phyloP scores from a whole-genome alignment of 345 rosid species.

The Combretum micranthum region DNA sequence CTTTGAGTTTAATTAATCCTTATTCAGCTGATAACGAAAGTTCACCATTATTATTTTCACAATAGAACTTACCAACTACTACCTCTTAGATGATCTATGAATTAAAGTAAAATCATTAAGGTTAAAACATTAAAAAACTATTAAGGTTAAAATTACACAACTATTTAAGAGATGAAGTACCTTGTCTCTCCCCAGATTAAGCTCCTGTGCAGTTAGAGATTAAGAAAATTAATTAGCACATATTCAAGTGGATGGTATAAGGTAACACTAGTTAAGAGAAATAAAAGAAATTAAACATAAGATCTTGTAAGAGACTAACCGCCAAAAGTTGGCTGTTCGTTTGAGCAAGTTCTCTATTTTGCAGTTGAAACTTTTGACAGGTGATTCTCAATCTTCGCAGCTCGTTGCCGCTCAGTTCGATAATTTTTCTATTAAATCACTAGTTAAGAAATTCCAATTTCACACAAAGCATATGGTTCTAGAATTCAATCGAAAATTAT shows the following conservation, averaged over 20 bases:
- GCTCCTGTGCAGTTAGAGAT: constrained; percentile 29
- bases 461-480: constrained; percentile 1
- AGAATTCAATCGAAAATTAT: background rate
- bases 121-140: background rate
- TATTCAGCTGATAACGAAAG: too few species aligned
- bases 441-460: constrained; percentile 19
- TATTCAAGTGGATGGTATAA: background rate
- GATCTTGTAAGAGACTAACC: constrained; percentile 25
- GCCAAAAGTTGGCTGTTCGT: constrained; percentile 48
- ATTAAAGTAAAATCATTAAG: constrained; percentile 1
- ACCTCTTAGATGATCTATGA: background rate
- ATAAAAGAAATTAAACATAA: background rate
- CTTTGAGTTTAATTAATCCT: too few species aligned
- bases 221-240: constrained; percentile 3
- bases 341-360: constrained; percentile 60
- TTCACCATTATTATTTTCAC: too few species aligned
- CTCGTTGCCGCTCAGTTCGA: constrained; percentile 44
- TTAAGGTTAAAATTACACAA: background rate
- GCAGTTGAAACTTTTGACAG: constrained; percentile 45
- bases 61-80: background rate
- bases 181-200: constrained; percentile 49
- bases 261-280: background rate
- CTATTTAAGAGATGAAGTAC: constrained; percentile 8
- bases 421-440: constrained; percentile 34
- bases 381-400: constrained; percentile 34